Evolutionary conservation across 208 protist genomes (phyloP), one percentile per base, ranked within the genome.

Genomic region (Trypanosoma cruzi): DNA sequence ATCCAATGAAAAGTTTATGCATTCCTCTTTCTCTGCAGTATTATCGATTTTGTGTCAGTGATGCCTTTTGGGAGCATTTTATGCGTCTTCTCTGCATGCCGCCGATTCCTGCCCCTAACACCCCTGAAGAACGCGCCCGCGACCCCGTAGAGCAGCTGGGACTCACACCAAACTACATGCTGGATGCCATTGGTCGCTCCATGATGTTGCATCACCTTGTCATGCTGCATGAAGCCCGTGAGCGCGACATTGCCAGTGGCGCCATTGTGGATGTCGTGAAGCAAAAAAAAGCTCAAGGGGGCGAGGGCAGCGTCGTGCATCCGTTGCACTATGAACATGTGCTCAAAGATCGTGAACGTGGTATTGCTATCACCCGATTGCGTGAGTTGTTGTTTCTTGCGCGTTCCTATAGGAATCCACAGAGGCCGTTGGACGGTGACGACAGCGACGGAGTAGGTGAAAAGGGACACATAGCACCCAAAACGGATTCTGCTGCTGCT

Each of bases 131-230:
- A 70, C 53, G 75, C 44, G 68, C 69, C 1, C 52, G 46, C 6
- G 79, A 92, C 56, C 77, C 73, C 2, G 77, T 62, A 4, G 73
- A 77, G 28, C 79, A 81, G 68, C 70, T 88, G 26, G 86, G 81
- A 0, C 75, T 89, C 20, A 92, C 82, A 14, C 89, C 89, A 18
- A 85, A 80, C 50, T 73, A 94, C 80, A 79, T 94, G 28, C 72
- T 92, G 49, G 89, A 95, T 64, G 89, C 89, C 24, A 78, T 95
- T 32, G 89, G 86, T 20, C 84, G 89, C 32, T 89, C 85, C 50
- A 91, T 95, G 80, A 53, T 95, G 77, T 80, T 95, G 57, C 89
- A 95, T 64, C 89, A 95, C 68, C 74, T 95, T 42, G 66, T 91
- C 29, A 48, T 80, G 48, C 81, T 82, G 60, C 78, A 85, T 16